Percentiles rank a stretch among this genome's conserved stretches.
phyloP scores from a whole-genome alignment of 805 yeast genomes.

The Nakazawaea sp. region DNA sequence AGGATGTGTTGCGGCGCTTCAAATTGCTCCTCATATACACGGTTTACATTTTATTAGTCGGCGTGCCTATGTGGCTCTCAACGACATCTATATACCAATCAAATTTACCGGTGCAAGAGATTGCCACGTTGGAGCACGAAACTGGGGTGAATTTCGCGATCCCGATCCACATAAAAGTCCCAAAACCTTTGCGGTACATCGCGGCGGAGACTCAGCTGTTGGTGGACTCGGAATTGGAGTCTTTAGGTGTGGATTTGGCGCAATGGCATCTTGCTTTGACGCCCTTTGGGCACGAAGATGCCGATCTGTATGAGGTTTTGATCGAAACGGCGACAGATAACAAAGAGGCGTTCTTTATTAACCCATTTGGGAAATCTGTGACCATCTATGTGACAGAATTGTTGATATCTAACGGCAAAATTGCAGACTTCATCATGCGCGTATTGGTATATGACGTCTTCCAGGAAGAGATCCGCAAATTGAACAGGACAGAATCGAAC shows the following conservation, averaged over 20 bases:
- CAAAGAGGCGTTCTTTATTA: slow-evolving; percentile 21
- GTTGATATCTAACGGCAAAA: slow-evolving; percentile 19
- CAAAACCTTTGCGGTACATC: slow-evolving; percentile 24
- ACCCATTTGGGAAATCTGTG: slow-evolving; percentile 30
- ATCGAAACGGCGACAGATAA: slow-evolving; percentile 20
- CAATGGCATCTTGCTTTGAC: slow-evolving; percentile 7
- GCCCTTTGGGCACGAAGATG: slow-evolving; percentile 21
- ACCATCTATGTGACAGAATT: slow-evolving; percentile 23
- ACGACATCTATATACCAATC: slow-evolving; percentile 65
- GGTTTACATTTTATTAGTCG: slow-evolving; percentile 28
- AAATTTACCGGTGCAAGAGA: slow-evolving; percentile 41
- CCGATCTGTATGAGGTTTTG: slow-evolving; percentile 30
- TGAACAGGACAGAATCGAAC: neutral
- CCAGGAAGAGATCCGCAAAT: slow-evolving; percentile 26
- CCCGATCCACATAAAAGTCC: slow-evolving; percentile 36
- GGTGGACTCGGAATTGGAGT: slow-evolving; percentile 24
- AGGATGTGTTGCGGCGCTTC: slow-evolving; percentile 3
- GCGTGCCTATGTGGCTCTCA: slow-evolving; percentile 50
- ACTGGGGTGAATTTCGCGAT: slow-evolving; percentile 25
- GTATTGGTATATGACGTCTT: slow-evolving; percentile 34
- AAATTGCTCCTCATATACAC: slow-evolving; percentile 20
- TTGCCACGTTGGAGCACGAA: slow-evolving; percentile 25
- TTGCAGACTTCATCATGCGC: slow-evolving; percentile 28
- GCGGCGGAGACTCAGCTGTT: slow-evolving; percentile 27
- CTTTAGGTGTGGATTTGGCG: slow-evolving; percentile 11